Conservation (phyloP, 306 rosid genomes). For the Cucumis melo region DNA sequence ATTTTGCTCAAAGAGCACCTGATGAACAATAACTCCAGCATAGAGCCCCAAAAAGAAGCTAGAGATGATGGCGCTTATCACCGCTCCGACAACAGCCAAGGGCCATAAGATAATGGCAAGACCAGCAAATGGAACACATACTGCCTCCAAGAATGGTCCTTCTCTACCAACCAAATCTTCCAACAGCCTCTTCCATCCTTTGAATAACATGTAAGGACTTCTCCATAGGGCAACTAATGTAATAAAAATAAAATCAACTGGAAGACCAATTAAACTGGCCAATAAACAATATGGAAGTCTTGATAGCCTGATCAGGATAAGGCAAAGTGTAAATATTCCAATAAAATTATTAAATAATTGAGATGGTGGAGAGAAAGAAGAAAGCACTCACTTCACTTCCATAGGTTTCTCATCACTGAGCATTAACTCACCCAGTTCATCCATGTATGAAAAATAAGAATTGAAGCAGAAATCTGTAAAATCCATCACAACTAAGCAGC, state of each 20-base stretch:
- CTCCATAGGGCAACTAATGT: constrained; percentile 55
- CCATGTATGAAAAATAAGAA: constrained; percentile 81
- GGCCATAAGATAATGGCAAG: constrained; percentile 80
- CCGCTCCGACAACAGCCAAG: constrained; percentile 51
- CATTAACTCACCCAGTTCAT: constrained; percentile 51
- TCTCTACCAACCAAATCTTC: constrained; percentile 78
- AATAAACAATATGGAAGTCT: constrained; percentile 54
- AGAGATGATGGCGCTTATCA: constrained; percentile 31
- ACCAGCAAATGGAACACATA: constrained; percentile 79
- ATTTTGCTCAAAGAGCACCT: constrained; percentile 22
- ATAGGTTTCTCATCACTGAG: constrained; percentile 43
- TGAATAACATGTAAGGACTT: constrained; percentile 66
- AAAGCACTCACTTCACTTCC: constrained; percentile 33
- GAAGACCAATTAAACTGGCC: constrained; percentile 42
- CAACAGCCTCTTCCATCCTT: constrained; percentile 77
- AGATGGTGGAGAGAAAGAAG: not conserved
- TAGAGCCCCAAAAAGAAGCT: constrained; percentile 56
- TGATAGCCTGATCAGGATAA: constrained; percentile 25
- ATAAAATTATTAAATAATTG: not conserved
- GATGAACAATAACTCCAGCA: constrained; percentile 56
- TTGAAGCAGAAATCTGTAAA: constrained; percentile 64
- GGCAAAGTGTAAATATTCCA: not conserved
- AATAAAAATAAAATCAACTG: constrained; percentile 34
- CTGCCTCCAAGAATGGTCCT: constrained; percentile 75
- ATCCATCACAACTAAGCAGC: constrained; percentile 54